Conservation (phyloP, 2,329 filamentous ascomycete species). For the Calycina herbarum region DNA sequence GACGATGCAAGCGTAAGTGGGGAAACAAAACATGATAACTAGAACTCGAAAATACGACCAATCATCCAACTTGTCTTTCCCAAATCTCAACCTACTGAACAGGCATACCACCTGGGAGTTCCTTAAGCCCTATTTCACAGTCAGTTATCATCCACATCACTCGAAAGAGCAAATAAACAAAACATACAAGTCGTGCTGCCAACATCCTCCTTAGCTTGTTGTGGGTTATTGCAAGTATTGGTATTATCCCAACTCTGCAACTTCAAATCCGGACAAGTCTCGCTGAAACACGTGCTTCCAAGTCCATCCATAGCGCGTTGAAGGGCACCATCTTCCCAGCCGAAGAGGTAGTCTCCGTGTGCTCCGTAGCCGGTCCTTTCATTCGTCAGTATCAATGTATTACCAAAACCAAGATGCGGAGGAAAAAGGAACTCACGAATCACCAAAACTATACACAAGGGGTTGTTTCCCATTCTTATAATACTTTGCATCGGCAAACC, state of each 20-base stretch:
- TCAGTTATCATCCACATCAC: neutral
- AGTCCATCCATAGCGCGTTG: conserved; percentile 18
- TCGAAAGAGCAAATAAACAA: no score
- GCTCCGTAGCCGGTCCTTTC: conserved; percentile 32
- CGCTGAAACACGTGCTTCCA: conserved; percentile 18
- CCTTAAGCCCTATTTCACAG: neutral
- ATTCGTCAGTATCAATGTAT: neutral
- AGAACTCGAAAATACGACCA: no score
- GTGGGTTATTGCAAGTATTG: conserved; percentile 7
- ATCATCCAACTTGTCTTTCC: neutral
- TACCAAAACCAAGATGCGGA: neutral
- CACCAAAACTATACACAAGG: conserved; percentile 45
- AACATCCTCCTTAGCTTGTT: conserved; percentile 6
- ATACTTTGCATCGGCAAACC: conserved; percentile 44
- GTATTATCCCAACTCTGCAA: conserved; percentile 10
- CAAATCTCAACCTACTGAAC: neutral
- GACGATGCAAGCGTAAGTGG: no score
- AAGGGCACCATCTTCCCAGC: conserved; percentile 12
- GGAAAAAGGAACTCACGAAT: conserved; percentile 38
- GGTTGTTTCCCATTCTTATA: conserved; percentile 45
- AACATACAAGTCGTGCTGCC: conserved; percentile 11
- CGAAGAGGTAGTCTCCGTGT: conserved; percentile 15
- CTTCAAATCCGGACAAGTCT: conserved; percentile 9
- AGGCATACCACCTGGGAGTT: neutral
- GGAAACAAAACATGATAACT: no score